Base-by-base conservation (phyloP, 345 rosid genomes). In the Sisymbrium irio region DNA sequence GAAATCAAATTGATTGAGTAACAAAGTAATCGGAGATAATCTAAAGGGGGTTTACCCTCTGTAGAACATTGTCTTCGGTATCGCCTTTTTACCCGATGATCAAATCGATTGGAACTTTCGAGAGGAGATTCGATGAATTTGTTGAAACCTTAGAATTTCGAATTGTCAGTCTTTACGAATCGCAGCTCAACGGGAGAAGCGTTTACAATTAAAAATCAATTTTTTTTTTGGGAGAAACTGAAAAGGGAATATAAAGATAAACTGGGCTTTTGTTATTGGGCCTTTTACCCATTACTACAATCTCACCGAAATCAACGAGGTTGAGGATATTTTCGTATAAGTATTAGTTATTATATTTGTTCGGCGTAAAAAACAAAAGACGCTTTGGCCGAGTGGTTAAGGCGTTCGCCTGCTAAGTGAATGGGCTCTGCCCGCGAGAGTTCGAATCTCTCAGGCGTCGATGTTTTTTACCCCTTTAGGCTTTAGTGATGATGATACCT, bases 371-470 rank as follows among this genome's bases (percentile, higher is more conserved):
- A n/a, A 22, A 3, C 25, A 22, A 22, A 1, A 25, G 84, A 75
- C 78, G 82, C 83, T 83, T 80, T 83, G 83, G 83, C 85, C 83
- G 86, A 80, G 84, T 80, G 85, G 88, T 83, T 85, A 85, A 82
- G 86, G 86, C 85, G 83, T 83, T 82, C 81, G 83, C 88, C 86
- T 83, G 86, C 86, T 81, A 85, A 81, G 91, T 85, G 81, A 85
- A 83, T 85, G 87, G 89, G 89, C 61, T 83, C 28, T 77, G 54
- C 89, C 89, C 86, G 88, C 89, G 88, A 83, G 92, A 83, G 88
- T 81, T 87, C 88, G 89, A 85, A 83, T 83, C 86, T 85, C 87
- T 85, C 86, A 83, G 91, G 86, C 89, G 89, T 81, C 85, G 90
- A 22, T 27, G 4, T 27, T 3, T 3, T 27, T 3, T 4, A 1